Evolutionary conservation across 1,284 basidiomycete genomes (phyloP), one percentile per base, ranked within the genome.

Genomic region (Ceratobasidium sp.): DNA sequence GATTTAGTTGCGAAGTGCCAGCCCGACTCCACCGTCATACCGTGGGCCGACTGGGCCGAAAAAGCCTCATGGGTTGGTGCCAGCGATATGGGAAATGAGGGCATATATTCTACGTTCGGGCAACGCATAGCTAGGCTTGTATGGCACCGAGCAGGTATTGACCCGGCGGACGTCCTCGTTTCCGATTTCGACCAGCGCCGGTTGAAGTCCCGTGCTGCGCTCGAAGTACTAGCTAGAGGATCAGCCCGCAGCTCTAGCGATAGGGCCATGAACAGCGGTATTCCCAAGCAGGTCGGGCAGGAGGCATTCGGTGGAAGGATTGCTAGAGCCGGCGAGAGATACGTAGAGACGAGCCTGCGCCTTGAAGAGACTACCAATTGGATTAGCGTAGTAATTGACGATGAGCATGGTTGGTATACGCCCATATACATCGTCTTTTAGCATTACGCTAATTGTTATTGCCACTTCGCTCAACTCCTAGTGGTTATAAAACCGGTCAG

Each of bases 31-130:
- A n/a, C n/a, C n/a, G n/a, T n/a, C n/a, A 69, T 69, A 24, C 66
- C 66, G 1, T 69, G 66, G 66, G 54, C 56, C n/a, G 17, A 41
- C 24, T 69, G 66, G 66, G 66, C 11, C 5, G 27, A 48, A 11
- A 27, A 47, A 19, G 48, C 66, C 24, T 57, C 66, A 24, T 69
- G 66, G 66, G 4, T 57, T n/a, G 53, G 59, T 17, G 59, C 66
- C n/a, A 59, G 33, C 36, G 14, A 41, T 6, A 22, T 57, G 3
- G 24, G 29, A 31, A 59, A 36, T 17, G 66, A 54, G 6, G 59
- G 59, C 44, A 54, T 57, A 41, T 69, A 54, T 19, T 69, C 45
- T 19, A 54, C 59, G n/a, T 69, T 45, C 59, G 66, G 66, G 11
- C 66, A 69, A 27, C 66, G 66, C n/a, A 54, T 69, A 17, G 54